phyloP scores from a whole-genome alignment of 2,329 filamentous ascomycete species.

The Fusarium odoratissimum region DNA sequence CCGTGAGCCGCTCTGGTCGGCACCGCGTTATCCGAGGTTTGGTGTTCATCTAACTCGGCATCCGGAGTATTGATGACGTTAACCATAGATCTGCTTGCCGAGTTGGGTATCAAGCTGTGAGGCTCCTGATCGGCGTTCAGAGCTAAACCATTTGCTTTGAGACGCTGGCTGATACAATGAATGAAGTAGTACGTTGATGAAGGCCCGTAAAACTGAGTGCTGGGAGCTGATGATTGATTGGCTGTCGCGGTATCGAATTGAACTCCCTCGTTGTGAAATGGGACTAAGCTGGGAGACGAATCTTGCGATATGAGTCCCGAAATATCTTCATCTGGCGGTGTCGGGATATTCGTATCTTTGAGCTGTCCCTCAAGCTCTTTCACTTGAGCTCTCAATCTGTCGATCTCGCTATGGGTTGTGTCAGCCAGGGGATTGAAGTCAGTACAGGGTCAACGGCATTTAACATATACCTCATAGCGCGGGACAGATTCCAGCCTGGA shows the following conservation, averaged over 20 bases:
- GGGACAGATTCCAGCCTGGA: neutral
- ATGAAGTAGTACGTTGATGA: neutral
- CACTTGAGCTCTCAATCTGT: neutral
- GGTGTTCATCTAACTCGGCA: neutral
- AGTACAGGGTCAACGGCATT: rapidly evolving
- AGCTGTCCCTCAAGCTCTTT: neutral
- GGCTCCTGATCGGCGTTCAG: rapidly evolving
- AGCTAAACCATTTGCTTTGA: rapidly evolving
- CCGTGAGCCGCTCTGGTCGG: rapidly evolving
- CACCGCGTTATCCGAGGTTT: rapidly evolving
- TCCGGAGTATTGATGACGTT: neutral
- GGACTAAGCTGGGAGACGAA: rapidly evolving
- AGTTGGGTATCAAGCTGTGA: neutral
- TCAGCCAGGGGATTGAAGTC: neutral
- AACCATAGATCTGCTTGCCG: neutral
- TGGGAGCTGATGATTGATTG: rapidly evolving
- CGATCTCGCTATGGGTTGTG: neutral
- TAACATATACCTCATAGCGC: neutral
- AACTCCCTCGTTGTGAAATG: neutral
- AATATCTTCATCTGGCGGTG: rapidly evolving
- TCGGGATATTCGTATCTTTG: neutral
- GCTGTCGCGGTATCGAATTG: rapidly evolving
- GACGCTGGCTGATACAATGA: neutral
- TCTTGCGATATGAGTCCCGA: rapidly evolving
- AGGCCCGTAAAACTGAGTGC: neutral